Evolutionary conservation across 2,329 filamentous ascomycete genomes (phyloP).

Genomic region (Hymenoscyphus infarciens): DNA sequence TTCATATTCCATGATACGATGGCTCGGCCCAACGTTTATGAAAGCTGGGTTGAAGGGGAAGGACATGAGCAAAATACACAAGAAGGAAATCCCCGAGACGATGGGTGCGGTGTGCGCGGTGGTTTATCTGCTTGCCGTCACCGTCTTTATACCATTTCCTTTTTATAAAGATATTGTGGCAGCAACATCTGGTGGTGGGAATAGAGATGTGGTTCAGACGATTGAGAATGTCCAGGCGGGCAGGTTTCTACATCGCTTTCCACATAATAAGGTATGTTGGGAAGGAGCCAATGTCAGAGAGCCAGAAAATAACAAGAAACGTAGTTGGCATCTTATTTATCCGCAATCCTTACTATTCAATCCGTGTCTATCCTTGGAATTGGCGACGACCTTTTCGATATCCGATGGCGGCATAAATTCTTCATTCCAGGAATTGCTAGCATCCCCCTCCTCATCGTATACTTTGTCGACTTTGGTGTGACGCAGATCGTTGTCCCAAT

Average conservation of each 20-base stretch:
- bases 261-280: conserved; percentile 76
- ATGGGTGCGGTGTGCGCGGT: conserved; percentile 94
- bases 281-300: not conserved
- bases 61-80: conserved; percentile 77
- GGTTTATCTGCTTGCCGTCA: conserved; percentile 84
- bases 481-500: conserved; percentile 91
- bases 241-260: conserved; percentile 84
- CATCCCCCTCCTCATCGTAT: conserved; percentile 90
- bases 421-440: conserved; percentile 93
- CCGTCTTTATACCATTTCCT: conserved; percentile 91
- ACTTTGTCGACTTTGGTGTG: conserved; percentile 97
- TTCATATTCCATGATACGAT: conserved; percentile 82
- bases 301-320: not conserved
- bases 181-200: conserved; percentile 89
- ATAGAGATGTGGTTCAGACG: conserved; percentile 71
- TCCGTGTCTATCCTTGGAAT: conserved; percentile 87
- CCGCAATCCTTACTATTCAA: conserved; percentile 89
- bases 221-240: conserved; percentile 57
- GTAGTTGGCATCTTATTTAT: conserved; percentile 89
- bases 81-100: conserved; percentile 82
- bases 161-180: conserved; percentile 98
- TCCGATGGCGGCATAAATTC: conserved; percentile 98
- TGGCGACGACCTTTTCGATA: conserved; percentile 95
- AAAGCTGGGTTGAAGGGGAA: conserved; percentile 83
- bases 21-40: conserved; percentile 89